Percentiles rank a stretch among this genome's conserved stretches.
Evolutionary conservation across 2,329 filamentous ascomycete genomes (phyloP).

Genomic region (Ophiocordyceps polyrhachis-furcata): DNA sequence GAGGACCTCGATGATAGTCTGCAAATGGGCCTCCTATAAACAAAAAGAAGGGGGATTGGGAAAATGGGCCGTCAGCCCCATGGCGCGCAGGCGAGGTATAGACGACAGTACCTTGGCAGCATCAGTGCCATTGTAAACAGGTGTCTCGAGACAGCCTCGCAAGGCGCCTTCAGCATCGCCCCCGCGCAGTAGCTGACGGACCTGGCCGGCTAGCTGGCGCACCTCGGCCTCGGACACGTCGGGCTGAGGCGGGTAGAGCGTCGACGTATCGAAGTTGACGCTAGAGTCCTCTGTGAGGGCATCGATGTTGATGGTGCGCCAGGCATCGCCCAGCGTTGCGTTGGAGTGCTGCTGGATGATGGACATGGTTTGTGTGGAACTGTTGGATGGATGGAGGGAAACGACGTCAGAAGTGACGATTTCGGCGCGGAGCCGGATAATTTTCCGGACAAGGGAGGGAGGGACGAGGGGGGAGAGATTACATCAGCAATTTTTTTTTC

Average conservation of each 20-base stretch:
- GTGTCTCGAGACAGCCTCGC: constrained; percentile 65
- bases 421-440: too few relatives aligned
- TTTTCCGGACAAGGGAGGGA: too few relatives aligned
- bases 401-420: too few relatives aligned
- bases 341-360: constrained; percentile 47
- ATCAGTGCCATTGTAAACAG: constrained; percentile 50
- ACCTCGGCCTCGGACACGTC: constrained; percentile 42
- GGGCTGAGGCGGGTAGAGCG: constrained; percentile 58
- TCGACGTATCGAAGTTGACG: constrained; percentile 76
- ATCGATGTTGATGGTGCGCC: constrained; percentile 90
- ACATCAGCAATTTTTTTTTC: too few relatives aligned
- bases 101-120: constrained; percentile 27
- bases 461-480: too few relatives aligned
- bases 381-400: too few relatives aligned
- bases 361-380: constrained; percentile 28
- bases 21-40: constrained; percentile 78
- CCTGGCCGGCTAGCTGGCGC: constrained; percentile 4
- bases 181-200: constrained; percentile 63
- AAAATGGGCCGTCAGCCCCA: not conserved
- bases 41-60: constrained; percentile 4
- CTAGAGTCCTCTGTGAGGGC: constrained; percentile 77
- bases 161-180: constrained; percentile 79
- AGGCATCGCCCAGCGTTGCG: constrained; percentile 42
- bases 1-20: constrained; percentile 79
- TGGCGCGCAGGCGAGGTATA: not conserved